Evolutionary conservation across 768 basidiomycete species (phyloP), one percentile per base, ranked within the genome.

Genomic region (Clitopilus passeckerianus): DNA sequence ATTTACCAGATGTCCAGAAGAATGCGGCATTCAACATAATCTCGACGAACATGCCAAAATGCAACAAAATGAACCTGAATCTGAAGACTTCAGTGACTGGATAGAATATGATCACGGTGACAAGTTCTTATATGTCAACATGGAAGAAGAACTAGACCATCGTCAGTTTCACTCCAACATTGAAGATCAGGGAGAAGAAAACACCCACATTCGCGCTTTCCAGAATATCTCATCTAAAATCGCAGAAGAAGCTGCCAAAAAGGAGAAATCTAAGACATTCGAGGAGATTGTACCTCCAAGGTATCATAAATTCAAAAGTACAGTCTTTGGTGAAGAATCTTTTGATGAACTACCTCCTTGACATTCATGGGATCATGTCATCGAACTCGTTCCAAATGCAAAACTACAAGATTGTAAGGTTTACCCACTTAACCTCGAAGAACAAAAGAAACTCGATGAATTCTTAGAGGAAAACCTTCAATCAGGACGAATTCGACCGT

Each of bases 321-420:
- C 54, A 0, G 59, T 67, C 0, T 66, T 68, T 20, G 27, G 56
- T 1, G 64, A 64, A 37, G 57, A 63, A 20, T 53, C 46, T 2
- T 68, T 67, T 53, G 60, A 68, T 34, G 56, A 63, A 60, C 44
- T 79, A 1, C 73, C 75, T 4, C 66, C 64, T 14, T 44, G 59
- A 57, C 62, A 67, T 1, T 67, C 67, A 0, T 78, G 73, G 66
- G 75, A 80, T 37, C 67, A 72, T 34, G 65, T 66, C 7, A 78
- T 79, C 52, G 64, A 77, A 5, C 56, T 78, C 0, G 63, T 68
- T 23, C 70, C 71, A 1, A 71, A 63, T 16, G 61, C 63, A 8
- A 57, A 64, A 12, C 71, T 73, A 0, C 66, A 69, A 0, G 65
- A 70, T 24, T 71, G 71, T 20, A 70, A 70, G 4, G 63, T 79